These are phyloP conservation scores for Gastroboletus turbinatus DNA, from an alignment of 1,284 basidiomycete genomes.

Conservation along the genomic window DNA sequence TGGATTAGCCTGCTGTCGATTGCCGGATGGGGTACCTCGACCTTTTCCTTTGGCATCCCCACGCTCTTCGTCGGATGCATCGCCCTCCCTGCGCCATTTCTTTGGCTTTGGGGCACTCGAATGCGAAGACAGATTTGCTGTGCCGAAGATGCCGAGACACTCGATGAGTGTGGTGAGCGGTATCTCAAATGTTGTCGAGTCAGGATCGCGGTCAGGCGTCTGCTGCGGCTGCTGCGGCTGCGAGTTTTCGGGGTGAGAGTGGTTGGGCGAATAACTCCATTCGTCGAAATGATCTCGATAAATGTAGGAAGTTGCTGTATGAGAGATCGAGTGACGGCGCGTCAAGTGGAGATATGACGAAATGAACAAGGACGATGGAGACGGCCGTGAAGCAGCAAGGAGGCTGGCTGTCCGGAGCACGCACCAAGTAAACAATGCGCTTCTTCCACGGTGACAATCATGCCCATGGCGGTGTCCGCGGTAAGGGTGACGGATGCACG, in stretches of 20 bases:
- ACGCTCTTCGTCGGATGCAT: conserved; percentile 46
- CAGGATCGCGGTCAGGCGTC: conserved; percentile 14
- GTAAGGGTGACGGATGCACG: conserved; percentile 77
- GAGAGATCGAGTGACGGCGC: neutral
- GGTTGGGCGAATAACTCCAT: conserved; percentile 37
- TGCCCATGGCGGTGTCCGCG: conserved; percentile 65
- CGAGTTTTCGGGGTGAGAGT: conserved; percentile 21
- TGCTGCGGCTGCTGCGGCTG: conserved; percentile 9
- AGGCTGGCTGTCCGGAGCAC: conserved; percentile 20
- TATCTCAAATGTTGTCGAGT: conserved; percentile 69
- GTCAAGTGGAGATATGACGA: neutral
- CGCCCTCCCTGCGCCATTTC: conserved; percentile 51
- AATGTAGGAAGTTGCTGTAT: conserved; percentile 84
- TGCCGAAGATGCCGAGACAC: conserved; percentile 91
- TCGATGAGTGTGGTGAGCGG: conserved; percentile 82
- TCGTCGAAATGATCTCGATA: conserved; percentile 78
- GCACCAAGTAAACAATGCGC: conserved; percentile 75
- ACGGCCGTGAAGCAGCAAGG: conserved; percentile 1
- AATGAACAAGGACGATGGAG: neutral
- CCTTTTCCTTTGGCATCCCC: conserved; percentile 16
- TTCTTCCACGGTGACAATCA: conserved; percentile 88
- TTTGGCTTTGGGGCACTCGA: conserved; percentile 36
- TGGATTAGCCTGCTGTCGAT: conserved; percentile 12
- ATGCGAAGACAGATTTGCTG: conserved; percentile 47
- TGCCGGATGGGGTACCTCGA: conserved; percentile 12